phyloP scores from a whole-genome alignment of 495 filamentous ascomycete species.

The Chaetomium cochliodes region DNA sequence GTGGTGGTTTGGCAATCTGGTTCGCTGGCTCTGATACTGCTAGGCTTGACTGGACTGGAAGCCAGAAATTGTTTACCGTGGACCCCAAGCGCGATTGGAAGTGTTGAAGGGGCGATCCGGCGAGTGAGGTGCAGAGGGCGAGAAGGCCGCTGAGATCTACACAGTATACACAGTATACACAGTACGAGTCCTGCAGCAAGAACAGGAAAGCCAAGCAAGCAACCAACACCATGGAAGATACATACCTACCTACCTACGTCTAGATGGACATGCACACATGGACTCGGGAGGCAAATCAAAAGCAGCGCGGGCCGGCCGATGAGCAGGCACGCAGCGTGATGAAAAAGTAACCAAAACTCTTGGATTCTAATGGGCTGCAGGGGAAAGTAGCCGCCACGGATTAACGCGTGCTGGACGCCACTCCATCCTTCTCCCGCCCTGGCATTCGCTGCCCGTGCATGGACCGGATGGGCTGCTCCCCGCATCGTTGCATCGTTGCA shows the following conservation, averaged over 20 bases:
- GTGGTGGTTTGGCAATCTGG: no score
- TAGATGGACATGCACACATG: no score
- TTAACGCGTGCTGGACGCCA: background rate
- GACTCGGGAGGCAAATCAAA: background rate
- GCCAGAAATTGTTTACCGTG: no score
- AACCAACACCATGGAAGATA: background rate
- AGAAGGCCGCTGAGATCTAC: background rate
- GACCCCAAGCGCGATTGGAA: background rate
- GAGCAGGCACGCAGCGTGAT: background rate
- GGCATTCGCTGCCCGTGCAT: background rate
- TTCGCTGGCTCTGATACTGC: no score
- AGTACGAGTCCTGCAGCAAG: background rate
- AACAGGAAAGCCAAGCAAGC: background rate
- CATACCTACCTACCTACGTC: no score
- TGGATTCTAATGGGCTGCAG: slow-evolving; percentile 1
- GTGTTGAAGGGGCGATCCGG: background rate
- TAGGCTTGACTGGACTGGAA: no score
- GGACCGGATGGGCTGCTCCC: background rate
- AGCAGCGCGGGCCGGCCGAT: background rate
- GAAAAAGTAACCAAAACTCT: background rate
- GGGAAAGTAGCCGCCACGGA: slow-evolving; percentile 8
- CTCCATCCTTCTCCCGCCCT: background rate
- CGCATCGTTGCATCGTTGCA: background rate
- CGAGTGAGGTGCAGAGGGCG: background rate
- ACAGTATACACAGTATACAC: no score